Evolutionary conservation across 345 rosid species (phyloP), one percentile per base, ranked within the genome.

Genomic region (Anastatica hierochuntica): DNA sequence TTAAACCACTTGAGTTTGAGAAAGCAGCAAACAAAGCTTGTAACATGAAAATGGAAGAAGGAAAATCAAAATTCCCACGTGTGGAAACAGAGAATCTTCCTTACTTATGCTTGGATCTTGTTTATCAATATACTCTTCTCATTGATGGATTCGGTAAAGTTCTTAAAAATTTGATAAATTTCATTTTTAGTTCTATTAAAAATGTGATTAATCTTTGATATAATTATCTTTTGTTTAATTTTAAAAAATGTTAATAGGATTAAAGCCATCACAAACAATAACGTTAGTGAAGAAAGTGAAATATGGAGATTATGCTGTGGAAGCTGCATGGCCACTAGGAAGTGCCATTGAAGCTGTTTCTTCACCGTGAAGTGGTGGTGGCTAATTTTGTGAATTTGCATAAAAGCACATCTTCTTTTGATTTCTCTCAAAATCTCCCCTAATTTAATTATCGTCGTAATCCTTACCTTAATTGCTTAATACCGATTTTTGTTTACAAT

Each of bases 321-420:
- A 88, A 76, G 96, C 96, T 24, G 95, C 97, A 7, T 92, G 98
- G 98, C 98, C 98, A 12, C 68, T 92, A 7, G 98, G 97, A 69
- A 92, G 98, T 31, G 98, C 97, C 62, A 88, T 92, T 10, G 97
- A 88, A 69, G 97, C 97, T 9, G 70, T 88, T 8, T 92, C 96
- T 35, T 60, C 82, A 10, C 44, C 23, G 46, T 74, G 62, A 67
- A 11, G 18, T 57, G 24, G 53, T n/a, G n/a, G n/a, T n/a, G n/a
- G n/a, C n/a, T n/a, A n/a, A n/a, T n/a, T n/a, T n/a, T 24, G 43
- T 58, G 48, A 39, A 58, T 58, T 36, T 66, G 24, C 58, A 49
- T 34, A 57, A 65, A 65, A 35, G 2, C 45, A 51, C 0, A 34
- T 3, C 42, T 49, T 65, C 63, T 65, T 64, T 65, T 42, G 2